These are phyloP conservation scores for Coffea humblotiana DNA, from an alignment of 305 asterid genomes.

Conservation along the genomic window DNA sequence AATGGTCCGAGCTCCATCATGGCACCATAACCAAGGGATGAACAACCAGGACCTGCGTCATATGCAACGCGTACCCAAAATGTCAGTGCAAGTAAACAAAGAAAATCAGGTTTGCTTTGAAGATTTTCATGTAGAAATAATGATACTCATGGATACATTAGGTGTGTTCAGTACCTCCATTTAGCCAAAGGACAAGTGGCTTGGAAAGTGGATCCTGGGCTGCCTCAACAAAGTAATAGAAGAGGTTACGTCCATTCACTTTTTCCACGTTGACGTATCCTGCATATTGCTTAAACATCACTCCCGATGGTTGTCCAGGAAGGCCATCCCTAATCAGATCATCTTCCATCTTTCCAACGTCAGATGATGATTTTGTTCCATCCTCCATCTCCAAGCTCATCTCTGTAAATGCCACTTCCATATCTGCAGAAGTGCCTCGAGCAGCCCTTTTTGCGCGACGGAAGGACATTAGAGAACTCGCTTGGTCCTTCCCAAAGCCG, in stretches of 20 bases:
- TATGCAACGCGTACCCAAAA: not conserved
- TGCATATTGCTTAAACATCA: constrained; percentile 37
- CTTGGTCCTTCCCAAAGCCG: constrained; percentile 33
- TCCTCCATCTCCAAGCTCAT: constrained; percentile 17
- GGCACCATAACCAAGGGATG: constrained; percentile 46
- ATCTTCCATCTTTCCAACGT: constrained; percentile 35
- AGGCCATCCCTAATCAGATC: constrained; percentile 36
- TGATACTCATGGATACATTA: not conserved
- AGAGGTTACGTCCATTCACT: constrained; percentile 38
- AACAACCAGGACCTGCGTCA: constrained; percentile 44
- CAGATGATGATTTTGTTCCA: constrained; percentile 2
- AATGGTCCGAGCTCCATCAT: constrained; percentile 43
- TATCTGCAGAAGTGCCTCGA: not conserved
- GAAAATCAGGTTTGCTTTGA: not conserved
- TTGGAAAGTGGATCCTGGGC: constrained; percentile 26
- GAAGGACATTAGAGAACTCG: constrained; percentile 28
- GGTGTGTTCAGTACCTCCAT: constrained; percentile 33
- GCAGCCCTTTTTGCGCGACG: constrained; percentile 28
- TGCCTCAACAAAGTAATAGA: constrained; percentile 44
- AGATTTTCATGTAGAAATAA: not conserved
- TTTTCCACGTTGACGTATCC: constrained; percentile 38
- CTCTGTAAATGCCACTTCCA: constrained; percentile 11
- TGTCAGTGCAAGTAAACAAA: not conserved
- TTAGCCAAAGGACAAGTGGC: constrained; percentile 46
- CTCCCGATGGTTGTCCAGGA: constrained; percentile 35